Evolutionary conservation across 1,139 yeast genomes (phyloP).

Genomic region (Sugiyamaella xylanicola): DNA sequence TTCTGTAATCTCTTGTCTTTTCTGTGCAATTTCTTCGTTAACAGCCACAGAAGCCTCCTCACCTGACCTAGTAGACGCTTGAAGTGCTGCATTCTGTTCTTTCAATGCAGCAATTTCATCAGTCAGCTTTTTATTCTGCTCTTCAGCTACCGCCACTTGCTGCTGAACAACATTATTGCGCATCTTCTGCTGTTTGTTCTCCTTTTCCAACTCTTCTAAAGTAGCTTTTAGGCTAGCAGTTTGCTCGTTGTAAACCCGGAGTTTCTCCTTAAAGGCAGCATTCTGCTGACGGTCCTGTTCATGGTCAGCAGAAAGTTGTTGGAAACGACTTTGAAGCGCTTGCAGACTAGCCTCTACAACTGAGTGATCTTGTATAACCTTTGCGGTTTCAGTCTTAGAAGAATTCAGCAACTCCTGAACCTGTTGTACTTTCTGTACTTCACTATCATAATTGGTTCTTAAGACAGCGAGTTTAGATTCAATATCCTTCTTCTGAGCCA

Average conservation of each 20-base stretch:
- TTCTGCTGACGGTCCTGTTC: slow-evolving; percentile 71
- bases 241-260: slow-evolving; percentile 69
- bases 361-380: slow-evolving; percentile 72
- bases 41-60: slow-evolving; percentile 31
- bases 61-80: slow-evolving; percentile 42
- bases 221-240: slow-evolving; percentile 60
- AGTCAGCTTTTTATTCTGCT: slow-evolving; percentile 54
- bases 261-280: slow-evolving; percentile 60
- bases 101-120: slow-evolving; percentile 45
- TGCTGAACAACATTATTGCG: slow-evolving; percentile 66
- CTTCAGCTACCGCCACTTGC: slow-evolving; percentile 61
- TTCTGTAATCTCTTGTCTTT: slow-evolving; percentile 5
- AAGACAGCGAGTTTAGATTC: slow-evolving; percentile 67
- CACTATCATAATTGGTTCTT: slow-evolving; percentile 73
- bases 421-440: slow-evolving; percentile 62
- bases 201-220: slow-evolving; percentile 53
- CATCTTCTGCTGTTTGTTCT: slow-evolving; percentile 62
- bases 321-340: slow-evolving; percentile 68
- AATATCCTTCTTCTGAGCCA: slow-evolving; percentile 67
- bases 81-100: slow-evolving; percentile 42
- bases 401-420: slow-evolving; percentile 62
- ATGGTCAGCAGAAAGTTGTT: slow-evolving; percentile 59
- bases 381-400: slow-evolving; percentile 70
- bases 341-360: slow-evolving; percentile 80
- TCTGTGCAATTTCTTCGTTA: slow-evolving; percentile 1